Evolutionary conservation across 192 early-diverging fungal species (phyloP), one percentile per base, ranked within the genome.

Genomic region (Phycomyces blakesleeanus): DNA sequence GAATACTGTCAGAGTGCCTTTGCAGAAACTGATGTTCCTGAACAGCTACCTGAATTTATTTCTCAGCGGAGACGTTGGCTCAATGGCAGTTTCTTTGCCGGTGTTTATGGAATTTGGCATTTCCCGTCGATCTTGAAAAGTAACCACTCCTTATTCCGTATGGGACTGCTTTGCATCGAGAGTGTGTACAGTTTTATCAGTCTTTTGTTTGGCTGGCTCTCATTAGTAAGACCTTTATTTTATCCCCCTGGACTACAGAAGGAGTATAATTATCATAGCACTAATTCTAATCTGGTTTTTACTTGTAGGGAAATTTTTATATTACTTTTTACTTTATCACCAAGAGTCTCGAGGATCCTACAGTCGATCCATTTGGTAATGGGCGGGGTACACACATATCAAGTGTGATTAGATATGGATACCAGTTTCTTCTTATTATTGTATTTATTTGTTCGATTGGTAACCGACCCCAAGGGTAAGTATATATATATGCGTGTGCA

Each of bases 381-480:
- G 74, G 72, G 20, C 79, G 69, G 49, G 85, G 87, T 34, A 7
- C 29, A 5, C 29, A 34, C 7, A 5, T 34, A 7, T 34, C 29
- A 5, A 34, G 3, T 34, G 29, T 34, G 29, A 34, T 34, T 34
- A 66, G 77, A 27, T 77, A 84, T 57, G 68, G 89, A 18, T 97
- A 97, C 69, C 71, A 91, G 24, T 75, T 91, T 63, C 83, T 91
- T 29, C 75, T 97, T 52, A 81, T 90, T 25, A 78, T 84, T 60
- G 84, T 88, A 73, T 90, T 97, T 73, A 87, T 97, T 21, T 81
- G 84, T 21, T 87, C 92, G 59, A 71, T 97, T 60, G 95, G 95
- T 51, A 97, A 97, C 75, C 82, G 93, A 40, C 95, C 95, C 5
- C 90, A 94, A 72, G 93, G 92, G 39, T 88, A 63, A 54, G 37